Evolutionary conservation across 2,329 filamentous ascomycete species (phyloP).

Genomic region (Sordariomycetes sp.): DNA sequence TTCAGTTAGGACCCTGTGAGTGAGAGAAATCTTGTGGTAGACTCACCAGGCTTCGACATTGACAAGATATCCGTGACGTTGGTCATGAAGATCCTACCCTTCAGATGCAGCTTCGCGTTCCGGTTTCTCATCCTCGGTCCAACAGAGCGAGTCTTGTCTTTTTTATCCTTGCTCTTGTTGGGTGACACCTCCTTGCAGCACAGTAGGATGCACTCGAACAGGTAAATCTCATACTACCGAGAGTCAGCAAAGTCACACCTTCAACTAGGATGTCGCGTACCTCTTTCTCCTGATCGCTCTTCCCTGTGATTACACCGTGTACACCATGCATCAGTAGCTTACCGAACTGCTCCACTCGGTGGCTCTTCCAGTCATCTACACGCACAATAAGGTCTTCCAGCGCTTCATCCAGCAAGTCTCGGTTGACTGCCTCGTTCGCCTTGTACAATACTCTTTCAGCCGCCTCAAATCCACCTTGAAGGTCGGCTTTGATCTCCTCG

Average conservation of each 20-base stretch:
- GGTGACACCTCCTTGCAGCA: constrained; percentile 94
- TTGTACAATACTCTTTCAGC: constrained; percentile 74
- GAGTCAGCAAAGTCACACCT: constrained; percentile 7
- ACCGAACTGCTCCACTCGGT: constrained; percentile 85
- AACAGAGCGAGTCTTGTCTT: constrained; percentile 49
- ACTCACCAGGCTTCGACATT: constrained; percentile 76
- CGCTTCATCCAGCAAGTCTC: constrained; percentile 75
- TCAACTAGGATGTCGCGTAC: constrained; percentile 35
- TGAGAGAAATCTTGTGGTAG: too few relatives aligned
- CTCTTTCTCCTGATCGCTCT: constrained; percentile 86
- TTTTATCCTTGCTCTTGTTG: constrained; percentile 75
- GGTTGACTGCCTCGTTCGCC: constrained; percentile 85
- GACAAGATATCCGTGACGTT: constrained; percentile 95
- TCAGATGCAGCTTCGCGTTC: constrained; percentile 81
- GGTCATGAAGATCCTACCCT: constrained; percentile 97
- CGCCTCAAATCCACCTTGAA: constrained; percentile 68
- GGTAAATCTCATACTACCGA: constrained; percentile 87
- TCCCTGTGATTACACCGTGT: constrained; percentile 83
- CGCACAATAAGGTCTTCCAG: constrained; percentile 70
- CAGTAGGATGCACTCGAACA: constrained; percentile 90
- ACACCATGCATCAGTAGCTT: constrained; percentile 80
- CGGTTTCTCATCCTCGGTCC: constrained; percentile 50
- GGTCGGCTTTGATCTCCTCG: constrained; percentile 59
- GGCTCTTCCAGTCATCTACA: constrained; percentile 96
- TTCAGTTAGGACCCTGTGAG: too few relatives aligned